Conservation (phyloP, 805 yeast species). For the Teunomyces lycoperdinae region DNA sequence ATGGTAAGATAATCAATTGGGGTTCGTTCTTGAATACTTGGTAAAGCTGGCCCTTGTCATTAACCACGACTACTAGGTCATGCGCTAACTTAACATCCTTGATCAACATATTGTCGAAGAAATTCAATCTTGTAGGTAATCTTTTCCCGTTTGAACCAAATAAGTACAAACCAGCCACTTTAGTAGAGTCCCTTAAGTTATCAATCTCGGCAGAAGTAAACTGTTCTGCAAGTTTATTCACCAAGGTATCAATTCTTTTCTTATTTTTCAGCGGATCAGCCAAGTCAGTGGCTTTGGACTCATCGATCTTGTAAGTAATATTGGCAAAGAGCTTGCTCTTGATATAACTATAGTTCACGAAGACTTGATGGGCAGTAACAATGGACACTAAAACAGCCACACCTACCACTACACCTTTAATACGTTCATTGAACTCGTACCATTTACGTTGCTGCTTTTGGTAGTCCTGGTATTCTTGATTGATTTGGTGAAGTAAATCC, state of each 20-base stretch:
- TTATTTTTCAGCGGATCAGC: slow-evolving; percentile 29
- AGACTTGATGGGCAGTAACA: slow-evolving; percentile 39
- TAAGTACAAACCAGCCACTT: slow-evolving; percentile 33
- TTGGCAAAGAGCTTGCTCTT: slow-evolving; percentile 32
- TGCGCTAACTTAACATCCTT: slow-evolving; percentile 55
- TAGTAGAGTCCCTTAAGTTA: slow-evolving; percentile 20
- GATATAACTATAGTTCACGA: slow-evolving; percentile 42
- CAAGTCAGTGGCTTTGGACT: slow-evolving; percentile 33
- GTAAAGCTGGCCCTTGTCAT: slow-evolving; percentile 73
- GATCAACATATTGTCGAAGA: slow-evolving; percentile 60
- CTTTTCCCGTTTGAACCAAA: slow-evolving; percentile 35
- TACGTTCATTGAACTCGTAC: slow-evolving; percentile 41
- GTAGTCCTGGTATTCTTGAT: slow-evolving; percentile 22
- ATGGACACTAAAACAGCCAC: slow-evolving; percentile 35
- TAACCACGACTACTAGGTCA: slow-evolving; percentile 54
- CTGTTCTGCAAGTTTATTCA: slow-evolving; percentile 26
- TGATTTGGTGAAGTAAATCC: slow-evolving; percentile 26
- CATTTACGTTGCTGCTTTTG: slow-evolving; percentile 26
- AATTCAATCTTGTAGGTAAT: slow-evolving; percentile 57
- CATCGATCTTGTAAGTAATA: slow-evolving; percentile 36
- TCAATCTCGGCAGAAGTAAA: slow-evolving; percentile 15
- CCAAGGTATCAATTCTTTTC: slow-evolving; percentile 23
- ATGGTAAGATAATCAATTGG: slow-evolving; percentile 25
- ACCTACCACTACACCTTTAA: slow-evolving; percentile 47
- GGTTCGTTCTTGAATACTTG: slow-evolving; percentile 40